These are phyloP conservation scores for Fraxinus xanthoxyloides DNA, from an alignment of 305 asterid species.

Conservation along the genomic window DNA sequence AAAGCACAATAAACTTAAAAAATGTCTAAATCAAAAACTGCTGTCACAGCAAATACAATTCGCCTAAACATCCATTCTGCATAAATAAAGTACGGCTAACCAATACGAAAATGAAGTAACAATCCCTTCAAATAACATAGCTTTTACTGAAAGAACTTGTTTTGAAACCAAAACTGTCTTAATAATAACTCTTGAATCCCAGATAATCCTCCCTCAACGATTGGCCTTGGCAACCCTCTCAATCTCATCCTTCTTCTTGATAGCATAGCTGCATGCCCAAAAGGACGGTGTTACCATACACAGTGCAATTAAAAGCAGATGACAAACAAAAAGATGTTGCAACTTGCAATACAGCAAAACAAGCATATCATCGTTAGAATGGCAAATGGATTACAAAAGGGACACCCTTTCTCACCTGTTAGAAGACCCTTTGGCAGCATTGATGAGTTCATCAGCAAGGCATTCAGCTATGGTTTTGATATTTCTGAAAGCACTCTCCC, in stretches of 20 bases:
- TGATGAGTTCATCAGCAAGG: conserved; percentile 50
- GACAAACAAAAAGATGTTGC: neutral
- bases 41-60: neutral
- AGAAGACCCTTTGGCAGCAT: conserved; percentile 53
- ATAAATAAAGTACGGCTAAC: neutral
- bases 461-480: conserved; percentile 46
- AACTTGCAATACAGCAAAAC: too few species aligned
- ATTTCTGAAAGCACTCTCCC: conserved; percentile 48
- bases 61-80: neutral
- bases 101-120: neutral
- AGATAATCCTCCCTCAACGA: conserved; percentile 20
- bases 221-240: conserved; percentile 45
- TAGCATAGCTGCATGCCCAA: conserved; percentile 34
- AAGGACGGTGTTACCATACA: neutral
- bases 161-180: neutral
- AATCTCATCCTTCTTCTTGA: conserved; percentile 47
- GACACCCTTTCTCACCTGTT: conserved; percentile 28
- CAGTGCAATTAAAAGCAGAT: neutral
- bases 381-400: neutral
- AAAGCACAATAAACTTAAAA: neutral
- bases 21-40: neutral
- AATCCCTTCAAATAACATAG: neutral
- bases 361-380: neutral
- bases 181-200: neutral
- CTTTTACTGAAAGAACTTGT: neutral